phyloP scores from a whole-genome alignment of 2,329 filamentous ascomycete genomes.

The Cercospora sp. region DNA sequence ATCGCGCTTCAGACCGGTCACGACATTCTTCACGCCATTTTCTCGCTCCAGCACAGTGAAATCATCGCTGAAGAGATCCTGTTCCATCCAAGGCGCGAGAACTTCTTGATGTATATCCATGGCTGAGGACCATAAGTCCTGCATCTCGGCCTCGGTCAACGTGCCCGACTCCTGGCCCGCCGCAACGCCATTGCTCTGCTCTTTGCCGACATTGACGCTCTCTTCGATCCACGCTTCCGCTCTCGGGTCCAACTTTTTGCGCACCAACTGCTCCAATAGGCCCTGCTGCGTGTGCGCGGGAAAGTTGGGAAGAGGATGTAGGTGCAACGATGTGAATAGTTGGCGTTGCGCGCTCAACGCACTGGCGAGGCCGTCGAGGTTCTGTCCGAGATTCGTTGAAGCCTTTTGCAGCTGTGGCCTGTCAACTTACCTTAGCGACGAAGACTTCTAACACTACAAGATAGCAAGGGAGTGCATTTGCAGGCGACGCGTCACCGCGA shows the following conservation, averaged over 20 bases:
- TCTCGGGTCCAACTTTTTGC: conserved; percentile 79
- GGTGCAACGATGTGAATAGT: conserved; percentile 67
- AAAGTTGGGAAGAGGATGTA: conserved; percentile 74
- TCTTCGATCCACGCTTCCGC: conserved; percentile 72
- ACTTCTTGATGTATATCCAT: conserved; percentile 50
- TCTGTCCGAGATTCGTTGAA: conserved; percentile 47
- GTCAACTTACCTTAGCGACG: conserved; percentile 30
- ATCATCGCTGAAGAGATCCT: conserved; percentile 50
- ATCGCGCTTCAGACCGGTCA: conserved; percentile 65
- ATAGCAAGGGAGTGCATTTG: conserved; percentile 3
- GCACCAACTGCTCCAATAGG: conserved; percentile 68
- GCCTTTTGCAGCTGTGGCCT: conserved; percentile 37
- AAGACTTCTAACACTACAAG: background rate
- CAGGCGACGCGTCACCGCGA: conserved; percentile 6
- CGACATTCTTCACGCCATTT: conserved; percentile 65
- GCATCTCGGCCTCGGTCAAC: conserved; percentile 52
- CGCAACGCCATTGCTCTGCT: conserved; percentile 44
- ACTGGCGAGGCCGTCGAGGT: conserved; percentile 66
- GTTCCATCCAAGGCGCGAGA: conserved; percentile 34
- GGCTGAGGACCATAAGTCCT: conserved; percentile 62
- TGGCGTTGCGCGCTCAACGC: conserved; percentile 65
- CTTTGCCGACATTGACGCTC: conserved; percentile 41
- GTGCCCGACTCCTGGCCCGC: conserved; percentile 11
- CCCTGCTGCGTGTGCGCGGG: conserved; percentile 61
- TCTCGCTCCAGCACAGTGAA: conserved; percentile 72